Evolutionary conservation across 140 eudicot species (phyloP).

Genomic region (Anethum foeniculum): DNA sequence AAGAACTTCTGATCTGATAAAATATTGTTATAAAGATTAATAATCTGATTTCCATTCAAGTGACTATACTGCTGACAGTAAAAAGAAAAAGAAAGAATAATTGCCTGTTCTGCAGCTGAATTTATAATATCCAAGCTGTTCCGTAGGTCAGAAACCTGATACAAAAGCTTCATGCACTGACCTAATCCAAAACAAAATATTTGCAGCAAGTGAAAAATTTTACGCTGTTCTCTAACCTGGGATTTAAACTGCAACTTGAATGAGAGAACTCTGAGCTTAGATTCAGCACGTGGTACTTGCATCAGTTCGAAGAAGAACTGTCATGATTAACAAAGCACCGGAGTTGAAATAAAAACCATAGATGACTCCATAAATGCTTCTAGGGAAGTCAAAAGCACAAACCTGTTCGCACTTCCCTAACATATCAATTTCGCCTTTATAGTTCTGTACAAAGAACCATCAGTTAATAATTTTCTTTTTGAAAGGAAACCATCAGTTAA

Average conservation of each 20-base stretch:
- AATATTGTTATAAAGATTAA: slow-evolving; percentile 12
- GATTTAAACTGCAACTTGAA: slow-evolving; percentile 14
- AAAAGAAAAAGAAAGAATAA: slow-evolving; percentile 7
- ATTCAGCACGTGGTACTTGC: slow-evolving; percentile 23
- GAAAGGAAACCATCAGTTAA: slow-evolving; percentile 10
- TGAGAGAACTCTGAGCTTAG: slow-evolving; percentile 23
- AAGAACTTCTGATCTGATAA: slow-evolving; percentile 63
- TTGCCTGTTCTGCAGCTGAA: slow-evolving; percentile 72
- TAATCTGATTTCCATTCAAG: slow-evolving; percentile 9
- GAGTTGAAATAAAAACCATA: background rate
- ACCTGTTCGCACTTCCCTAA: slow-evolving; percentile 50
- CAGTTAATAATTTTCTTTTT: background rate
- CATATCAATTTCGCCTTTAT: slow-evolving; percentile 45
- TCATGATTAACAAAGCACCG: slow-evolving; percentile 13
- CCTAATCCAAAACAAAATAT: background rate
- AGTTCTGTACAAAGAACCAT: slow-evolving; percentile 33
- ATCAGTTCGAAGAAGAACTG: slow-evolving; percentile 35
- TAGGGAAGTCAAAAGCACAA: background rate
- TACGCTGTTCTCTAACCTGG: slow-evolving; percentile 16
- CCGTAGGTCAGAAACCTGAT: slow-evolving; percentile 78
- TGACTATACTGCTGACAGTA: slow-evolving; percentile 2
- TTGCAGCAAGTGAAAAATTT: slow-evolving; percentile 11
- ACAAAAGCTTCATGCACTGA: background rate
- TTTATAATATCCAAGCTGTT: slow-evolving; percentile 49
- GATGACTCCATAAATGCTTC: too few species aligned